Base-by-base conservation (phyloP, 768 basidiomycete genomes). In the Mycena epipterygia region DNA sequence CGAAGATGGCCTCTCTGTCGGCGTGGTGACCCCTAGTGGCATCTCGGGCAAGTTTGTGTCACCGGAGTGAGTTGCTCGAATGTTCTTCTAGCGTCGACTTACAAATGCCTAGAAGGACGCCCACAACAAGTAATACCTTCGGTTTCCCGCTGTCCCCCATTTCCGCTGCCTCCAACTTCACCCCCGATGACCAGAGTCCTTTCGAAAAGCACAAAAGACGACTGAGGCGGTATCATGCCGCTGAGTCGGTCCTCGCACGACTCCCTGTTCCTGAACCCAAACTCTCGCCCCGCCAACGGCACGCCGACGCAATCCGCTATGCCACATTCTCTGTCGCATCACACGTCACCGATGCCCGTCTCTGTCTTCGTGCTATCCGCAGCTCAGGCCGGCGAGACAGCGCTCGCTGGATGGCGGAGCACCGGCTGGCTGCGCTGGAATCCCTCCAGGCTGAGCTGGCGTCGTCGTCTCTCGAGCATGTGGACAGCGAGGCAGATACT, bases 401-500 rank as follows among this genome's bases (percentile, higher is more conserved):
- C 46, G 33, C 60, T 11, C 64, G 72, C 30, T 73, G 72, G 72
- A 67, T 67, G 68, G 72, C 67, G 3, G 72, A 73, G 57, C 72
- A 60, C 5, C 72, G 60, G 12, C 64, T 73, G 11, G 46, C 53
- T 13, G 39, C 64, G 42, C 49, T 70, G 53, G 64, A 73, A 23
- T 29, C 65, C 0, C 53, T 73, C 0, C 72, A 67, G 23, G 56
- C 37, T 5, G 49, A 70, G 25, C 25, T 73, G 33, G 16, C 19
- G 13, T 27, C 32, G 30, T 27, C 48, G 21, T 49, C 52, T 12
- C 27, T 19, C 5, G 23, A 25, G 7, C 53, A 46, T 9, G 58
- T 2, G 3, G 32, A 44, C 13, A 17, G 27, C 9, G 57, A 39
- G 35, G 60, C 44, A 23, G 64, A 67, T 49, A 48, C 33, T 42